A percentile compares a stretch with the other conserved stretches of the same genome.
phyloP scores from a whole-genome alignment of 1,139 yeast species.

The Protomyces lactucae-debilis region DNA sequence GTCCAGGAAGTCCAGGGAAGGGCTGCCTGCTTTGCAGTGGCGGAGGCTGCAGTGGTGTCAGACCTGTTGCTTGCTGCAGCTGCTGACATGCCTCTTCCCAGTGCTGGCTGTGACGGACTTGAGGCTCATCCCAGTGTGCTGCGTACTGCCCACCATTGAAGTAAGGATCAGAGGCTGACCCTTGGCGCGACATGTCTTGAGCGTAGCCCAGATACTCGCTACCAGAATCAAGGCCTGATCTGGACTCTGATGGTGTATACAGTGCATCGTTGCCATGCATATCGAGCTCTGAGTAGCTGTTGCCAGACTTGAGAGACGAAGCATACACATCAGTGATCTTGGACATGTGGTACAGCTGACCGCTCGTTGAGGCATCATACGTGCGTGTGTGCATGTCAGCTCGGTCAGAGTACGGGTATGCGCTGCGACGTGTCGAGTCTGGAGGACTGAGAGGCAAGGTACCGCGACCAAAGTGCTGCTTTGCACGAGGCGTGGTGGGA shows the following conservation, averaged over 20 bases:
- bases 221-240: not conserved
- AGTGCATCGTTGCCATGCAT: not conserved
- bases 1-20: not conserved
- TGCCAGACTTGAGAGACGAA: not conserved
- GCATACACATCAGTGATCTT: not conserved
- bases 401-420: not conserved
- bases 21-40: not conserved
- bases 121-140: not conserved
- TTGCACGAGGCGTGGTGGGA: not conserved
- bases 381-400: not conserved
- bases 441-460: constrained; percentile 20
- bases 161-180: not conserved
- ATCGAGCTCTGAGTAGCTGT: not conserved
- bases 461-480: constrained; percentile 2
- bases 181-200: not conserved
- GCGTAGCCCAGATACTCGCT: not conserved
- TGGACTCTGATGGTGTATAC: not conserved
- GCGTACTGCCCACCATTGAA: too few relatives aligned
- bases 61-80: not conserved
- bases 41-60: not conserved
- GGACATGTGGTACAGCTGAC: not conserved
- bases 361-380: not conserved
- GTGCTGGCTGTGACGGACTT: not conserved
- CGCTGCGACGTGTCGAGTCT: constrained; percentile 16
- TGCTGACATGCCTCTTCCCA: not conserved